Evolutionary conservation across 2,329 filamentous ascomycete species (phyloP), one percentile per base, ranked within the genome.

Genomic region (Lachnellula subtilissima): DNA sequence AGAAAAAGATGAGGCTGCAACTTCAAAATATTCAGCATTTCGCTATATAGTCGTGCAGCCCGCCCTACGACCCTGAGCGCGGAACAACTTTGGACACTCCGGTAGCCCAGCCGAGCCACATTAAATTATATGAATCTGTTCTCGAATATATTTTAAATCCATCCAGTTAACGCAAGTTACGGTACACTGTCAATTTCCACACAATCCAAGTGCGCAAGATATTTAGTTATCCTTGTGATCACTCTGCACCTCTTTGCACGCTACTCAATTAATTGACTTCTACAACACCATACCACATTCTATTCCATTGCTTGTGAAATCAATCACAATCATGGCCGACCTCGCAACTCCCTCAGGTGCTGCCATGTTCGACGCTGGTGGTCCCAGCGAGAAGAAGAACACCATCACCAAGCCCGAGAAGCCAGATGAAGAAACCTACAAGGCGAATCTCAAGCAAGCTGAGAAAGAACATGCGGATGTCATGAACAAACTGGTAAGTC

Each of bases 341-440:
- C 59, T 72, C 47, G 70, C 67, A 60, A 71, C 72, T 61, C 65
- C 72, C 63, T 70, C 75, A 68, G 74, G 77, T 59, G 73, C 77
- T 54, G 72, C 76, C 58, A 67, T 66, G 53, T 64, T 63, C 53
- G 62, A 67, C 53, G 62, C 67, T 60, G 74, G 72, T 65, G 74
- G 73, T 55, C 71, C 58, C 5, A 52, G 55, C 14, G 56, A 55
- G 52, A 58, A 76, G 60, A 70, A 71, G 57, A 73, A 74, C 61
- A 70, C 48, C 37, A 32, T 58, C 25, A 52, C 76, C 69, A 91
- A 86, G 76, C 91, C 92, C 53, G 83, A 89, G 75, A 91, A 88
- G 80, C 94, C 94, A 48, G 89, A 97, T 73, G 89, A 94, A 77
- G 87, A 87, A 63, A 78, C 80, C 65, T 99, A 86, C 80, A 91